Evolutionary conservation across 2,329 filamentous ascomycete genomes (phyloP).

Genomic region (Erysiphe pulchra): DNA sequence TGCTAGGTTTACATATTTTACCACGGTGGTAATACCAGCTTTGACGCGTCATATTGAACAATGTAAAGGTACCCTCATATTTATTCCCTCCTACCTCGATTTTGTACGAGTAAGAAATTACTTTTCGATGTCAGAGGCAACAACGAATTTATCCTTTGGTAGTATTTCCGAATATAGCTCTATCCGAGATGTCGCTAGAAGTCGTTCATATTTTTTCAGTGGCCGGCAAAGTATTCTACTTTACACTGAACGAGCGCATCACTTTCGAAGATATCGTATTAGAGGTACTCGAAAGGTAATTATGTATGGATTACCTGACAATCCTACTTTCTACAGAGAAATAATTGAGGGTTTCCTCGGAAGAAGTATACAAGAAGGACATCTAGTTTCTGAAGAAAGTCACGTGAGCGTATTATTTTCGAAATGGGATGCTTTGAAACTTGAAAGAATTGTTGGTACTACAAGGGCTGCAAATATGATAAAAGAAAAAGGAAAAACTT

Average conservation of each 20-base stretch:
- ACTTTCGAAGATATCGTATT: conserved; percentile 73
- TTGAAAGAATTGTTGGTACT: conserved; percentile 70
- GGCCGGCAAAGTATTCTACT: conserved; percentile 64
- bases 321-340: conserved; percentile 58
- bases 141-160: conserved; percentile 39
- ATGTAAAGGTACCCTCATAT: conserved; percentile 51
- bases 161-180: conserved; percentile 74
- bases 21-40: conserved; percentile 49
- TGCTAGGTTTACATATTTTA: conserved; percentile 76
- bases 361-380: conserved; percentile 29
- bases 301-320: conserved; percentile 77
- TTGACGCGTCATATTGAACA: conserved; percentile 44
- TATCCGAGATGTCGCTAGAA: conserved; percentile 52
- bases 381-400: conserved; percentile 30
- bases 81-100: conserved; percentile 82
- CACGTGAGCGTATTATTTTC: conserved; percentile 46
- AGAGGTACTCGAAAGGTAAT: conserved; percentile 63
- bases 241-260: conserved; percentile 89
- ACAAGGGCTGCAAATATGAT: conserved; percentile 66
- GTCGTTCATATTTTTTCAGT: conserved; percentile 63
- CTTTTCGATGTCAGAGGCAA: conserved; percentile 45
- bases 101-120: conserved; percentile 86
- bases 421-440: conserved; percentile 66
- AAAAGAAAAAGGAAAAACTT: conserved; percentile 62
- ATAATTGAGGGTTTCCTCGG: conserved; percentile 41